Conservation (phyloP, 352 stramenopile genomes). For the Thraustochytrium striatum region DNA sequence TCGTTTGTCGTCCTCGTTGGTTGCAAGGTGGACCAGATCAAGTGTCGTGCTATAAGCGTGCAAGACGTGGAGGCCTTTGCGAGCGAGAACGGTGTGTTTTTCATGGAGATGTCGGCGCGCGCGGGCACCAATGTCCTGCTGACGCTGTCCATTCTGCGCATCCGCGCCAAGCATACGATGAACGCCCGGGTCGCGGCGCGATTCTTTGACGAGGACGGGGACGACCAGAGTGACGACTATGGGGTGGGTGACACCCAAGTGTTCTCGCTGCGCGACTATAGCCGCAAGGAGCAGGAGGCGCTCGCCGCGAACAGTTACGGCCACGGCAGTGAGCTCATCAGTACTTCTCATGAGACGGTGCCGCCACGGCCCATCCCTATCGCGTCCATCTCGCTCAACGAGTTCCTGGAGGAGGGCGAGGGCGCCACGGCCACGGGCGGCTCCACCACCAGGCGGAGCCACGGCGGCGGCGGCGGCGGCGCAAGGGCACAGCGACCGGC, state of each 20-base stretch:
- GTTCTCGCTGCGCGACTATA: too few species aligned
- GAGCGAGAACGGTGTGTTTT: not conserved
- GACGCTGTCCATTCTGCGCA: conserved; percentile 19
- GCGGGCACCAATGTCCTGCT: conserved; percentile 12
- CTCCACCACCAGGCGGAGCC: too few species aligned
- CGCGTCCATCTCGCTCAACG: too few species aligned
- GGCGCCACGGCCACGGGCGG: too few species aligned
- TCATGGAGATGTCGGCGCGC: conserved; percentile 32
- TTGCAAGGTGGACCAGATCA: conserved; percentile 35
- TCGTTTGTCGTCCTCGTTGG: conserved; percentile 19
- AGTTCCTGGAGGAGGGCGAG: too few species aligned
- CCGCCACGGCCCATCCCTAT: too few species aligned
- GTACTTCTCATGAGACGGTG: too few species aligned
- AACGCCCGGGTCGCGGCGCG: not conserved
- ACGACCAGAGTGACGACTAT: too few species aligned
- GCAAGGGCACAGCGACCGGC: not conserved
- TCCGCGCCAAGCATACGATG: conserved; percentile 20
- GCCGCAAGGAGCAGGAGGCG: not conserved
- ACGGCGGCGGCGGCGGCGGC: not conserved
- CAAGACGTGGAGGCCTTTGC: conserved; percentile 19
- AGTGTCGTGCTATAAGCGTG: not conserved
- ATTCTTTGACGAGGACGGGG: not conserved
- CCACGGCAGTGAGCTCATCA: too few species aligned
- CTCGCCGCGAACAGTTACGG: not conserved
- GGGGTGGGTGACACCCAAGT: too few species aligned